Conservation (phyloP, 805 yeast species). For the Babjeviella inositovora region DNA sequence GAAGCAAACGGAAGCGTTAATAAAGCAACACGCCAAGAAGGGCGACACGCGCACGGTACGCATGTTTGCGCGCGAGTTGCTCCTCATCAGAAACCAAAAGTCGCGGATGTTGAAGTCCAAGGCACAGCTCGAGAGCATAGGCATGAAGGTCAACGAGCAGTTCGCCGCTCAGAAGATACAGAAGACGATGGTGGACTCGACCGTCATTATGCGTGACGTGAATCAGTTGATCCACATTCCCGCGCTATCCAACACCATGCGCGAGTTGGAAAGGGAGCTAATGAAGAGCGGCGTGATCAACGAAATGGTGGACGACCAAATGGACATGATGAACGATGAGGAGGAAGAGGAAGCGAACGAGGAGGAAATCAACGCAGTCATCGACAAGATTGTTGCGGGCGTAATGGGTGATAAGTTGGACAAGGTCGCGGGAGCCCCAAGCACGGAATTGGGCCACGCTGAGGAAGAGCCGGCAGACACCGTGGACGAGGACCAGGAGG, state of each 20-base stretch:
- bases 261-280: slow-evolving; percentile 73
- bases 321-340: slow-evolving; percentile 54
- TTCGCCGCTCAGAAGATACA: slow-evolving; percentile 75
- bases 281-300: slow-evolving; percentile 77
- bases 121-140: slow-evolving; percentile 75
- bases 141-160: slow-evolving; percentile 83
- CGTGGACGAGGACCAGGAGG: slow-evolving; percentile 55
- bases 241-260: slow-evolving; percentile 67
- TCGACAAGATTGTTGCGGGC: slow-evolving; percentile 41
- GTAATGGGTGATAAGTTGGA: slow-evolving; percentile 23
- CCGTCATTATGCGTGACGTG: slow-evolving; percentile 80
- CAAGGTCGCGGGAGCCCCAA: slow-evolving; percentile 17
- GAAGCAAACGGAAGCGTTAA: slow-evolving; percentile 62
- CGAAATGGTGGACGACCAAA: slow-evolving; percentile 88
- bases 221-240: slow-evolving; percentile 68
- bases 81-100: slow-evolving; percentile 58
- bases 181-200: slow-evolving; percentile 62
- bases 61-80: slow-evolving; percentile 69
- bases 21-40: slow-evolving; percentile 60
- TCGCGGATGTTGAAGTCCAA: slow-evolving; percentile 61
- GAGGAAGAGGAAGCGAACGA: slow-evolving; percentile 53
- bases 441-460: slow-evolving; percentile 7
- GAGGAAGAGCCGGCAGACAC: slow-evolving; percentile 16
- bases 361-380: slow-evolving; percentile 42
- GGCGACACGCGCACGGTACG: slow-evolving; percentile 64